phyloP scores from a whole-genome alignment of 345 rosid species.

The Linum usitatissimum region DNA sequence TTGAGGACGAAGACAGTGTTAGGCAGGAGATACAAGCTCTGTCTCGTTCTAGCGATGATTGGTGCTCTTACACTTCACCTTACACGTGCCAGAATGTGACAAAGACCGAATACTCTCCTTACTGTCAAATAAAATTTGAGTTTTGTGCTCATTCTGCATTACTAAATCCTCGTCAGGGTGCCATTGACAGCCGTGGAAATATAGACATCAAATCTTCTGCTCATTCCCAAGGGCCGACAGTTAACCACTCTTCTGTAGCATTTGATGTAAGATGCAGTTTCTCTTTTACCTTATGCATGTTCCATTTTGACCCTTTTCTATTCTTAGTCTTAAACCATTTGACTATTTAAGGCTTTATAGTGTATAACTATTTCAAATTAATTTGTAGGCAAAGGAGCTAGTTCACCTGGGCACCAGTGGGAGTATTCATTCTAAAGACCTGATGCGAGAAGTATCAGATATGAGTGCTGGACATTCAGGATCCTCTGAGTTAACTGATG shows the following conservation, averaged over 20 bases:
- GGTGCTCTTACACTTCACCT: constrained; percentile 41
- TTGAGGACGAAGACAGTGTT: constrained; percentile 53
- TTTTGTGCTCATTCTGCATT: constrained; percentile 11
- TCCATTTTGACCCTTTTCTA: neutral
- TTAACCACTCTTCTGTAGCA: constrained; percentile 26
- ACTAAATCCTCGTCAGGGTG: constrained; percentile 10
- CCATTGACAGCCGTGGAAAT: constrained; percentile 13
- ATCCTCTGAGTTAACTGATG: constrained; percentile 31
- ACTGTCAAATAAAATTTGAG: constrained; percentile 47
- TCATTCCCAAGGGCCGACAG: constrained; percentile 36
- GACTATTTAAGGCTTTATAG: neutral
- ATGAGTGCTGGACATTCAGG: constrained; percentile 23
- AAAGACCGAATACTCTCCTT: constrained; percentile 59
- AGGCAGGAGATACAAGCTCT: constrained; percentile 28
- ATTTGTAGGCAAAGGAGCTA: constrained; percentile 36
- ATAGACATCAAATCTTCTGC: constrained; percentile 21
- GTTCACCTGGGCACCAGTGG: constrained; percentile 22
- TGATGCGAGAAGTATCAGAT: constrained; percentile 29
- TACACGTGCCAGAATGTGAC: constrained; percentile 20
- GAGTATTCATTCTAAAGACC: constrained; percentile 22
- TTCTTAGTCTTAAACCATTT: neutral
- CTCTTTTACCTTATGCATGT: constrained; percentile 4
- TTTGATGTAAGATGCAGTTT: constrained; percentile 43
- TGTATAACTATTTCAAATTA: constrained; percentile 3
- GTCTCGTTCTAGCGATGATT: constrained; percentile 33